phyloP scores from a whole-genome alignment of 2,329 filamentous ascomycete genomes.

The Sarocladium oryzae region DNA sequence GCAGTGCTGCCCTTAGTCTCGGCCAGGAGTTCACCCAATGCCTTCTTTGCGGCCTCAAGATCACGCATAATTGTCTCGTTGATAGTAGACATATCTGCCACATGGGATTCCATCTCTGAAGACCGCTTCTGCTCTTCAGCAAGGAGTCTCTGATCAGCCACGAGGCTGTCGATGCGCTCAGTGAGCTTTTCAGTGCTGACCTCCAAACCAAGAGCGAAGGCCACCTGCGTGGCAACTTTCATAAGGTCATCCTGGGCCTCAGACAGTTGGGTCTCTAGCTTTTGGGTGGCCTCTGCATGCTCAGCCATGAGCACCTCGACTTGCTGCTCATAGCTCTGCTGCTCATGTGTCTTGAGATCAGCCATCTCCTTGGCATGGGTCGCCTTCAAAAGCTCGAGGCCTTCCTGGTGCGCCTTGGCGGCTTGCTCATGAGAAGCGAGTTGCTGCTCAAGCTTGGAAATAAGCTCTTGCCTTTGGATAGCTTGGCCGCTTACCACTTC shows the following conservation, averaged over 20 bases:
- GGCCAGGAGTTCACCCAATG: constrained; percentile 47
- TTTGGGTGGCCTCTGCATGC: constrained; percentile 49
- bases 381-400: constrained; percentile 40
- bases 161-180: constrained; percentile 52
- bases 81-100: constrained; percentile 49
- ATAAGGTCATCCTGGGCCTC: constrained; percentile 61
- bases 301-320: constrained; percentile 53
- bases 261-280: constrained; percentile 55
- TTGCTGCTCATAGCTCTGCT: constrained; percentile 51
- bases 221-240: constrained; percentile 57
- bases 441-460: constrained; percentile 50
- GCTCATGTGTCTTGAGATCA: constrained; percentile 40
- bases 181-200: constrained; percentile 63
- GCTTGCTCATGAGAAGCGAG: constrained; percentile 53
- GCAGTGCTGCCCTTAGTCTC: constrained; percentile 38
- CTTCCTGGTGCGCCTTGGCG: constrained; percentile 48
- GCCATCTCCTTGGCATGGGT: constrained; percentile 45
- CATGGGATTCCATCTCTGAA: constrained; percentile 47
- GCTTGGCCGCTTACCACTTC: constrained; percentile 42
- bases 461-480: constrained; percentile 38
- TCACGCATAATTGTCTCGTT: constrained; percentile 55
- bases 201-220: constrained; percentile 53
- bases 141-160: constrained; percentile 54
- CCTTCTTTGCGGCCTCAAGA: constrained; percentile 53
- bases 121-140: constrained; percentile 51